phyloP scores from a whole-genome alignment of 2,329 filamentous ascomycete species.

The Fusarium devonianum region DNA sequence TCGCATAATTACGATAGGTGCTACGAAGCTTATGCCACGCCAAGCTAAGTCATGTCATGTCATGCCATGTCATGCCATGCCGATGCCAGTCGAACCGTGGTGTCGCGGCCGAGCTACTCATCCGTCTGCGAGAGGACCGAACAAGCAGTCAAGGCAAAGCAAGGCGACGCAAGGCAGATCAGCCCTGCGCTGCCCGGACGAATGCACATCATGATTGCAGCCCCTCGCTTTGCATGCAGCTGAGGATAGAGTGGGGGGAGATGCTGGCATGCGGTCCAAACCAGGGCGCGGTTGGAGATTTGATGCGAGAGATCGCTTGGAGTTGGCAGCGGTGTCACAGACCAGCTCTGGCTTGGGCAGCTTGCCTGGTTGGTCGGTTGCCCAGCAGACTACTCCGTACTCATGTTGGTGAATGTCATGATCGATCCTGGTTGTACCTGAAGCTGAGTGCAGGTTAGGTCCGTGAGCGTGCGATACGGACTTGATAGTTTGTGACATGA shows the following conservation, averaged over 20 bases:
- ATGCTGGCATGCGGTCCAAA: constrained; percentile 5
- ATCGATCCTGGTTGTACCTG: background rate
- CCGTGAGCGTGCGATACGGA: background rate
- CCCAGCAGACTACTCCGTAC: too few species aligned
- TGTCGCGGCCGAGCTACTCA: background rate
- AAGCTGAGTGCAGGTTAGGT: background rate
- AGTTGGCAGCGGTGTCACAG: constrained; percentile 14
- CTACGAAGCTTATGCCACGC: constrained; percentile 11
- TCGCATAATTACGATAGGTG: background rate
- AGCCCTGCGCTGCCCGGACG: constrained; percentile 13
- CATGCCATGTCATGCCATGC: constrained; percentile 11
- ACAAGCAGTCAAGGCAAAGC: background rate
- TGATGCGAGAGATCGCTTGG: constrained; percentile 2
- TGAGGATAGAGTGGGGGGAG: constrained; percentile 20
- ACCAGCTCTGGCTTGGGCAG: background rate
- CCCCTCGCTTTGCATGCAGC: constrained; percentile 28
- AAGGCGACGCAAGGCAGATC: constrained; percentile 3
- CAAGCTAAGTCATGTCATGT: constrained; percentile 9
- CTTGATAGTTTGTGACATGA: background rate
- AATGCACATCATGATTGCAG: constrained; percentile 38
- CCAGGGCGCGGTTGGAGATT: constrained; percentile 9
- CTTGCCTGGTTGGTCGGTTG: constrained; percentile 1
- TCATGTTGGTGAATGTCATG: background rate
- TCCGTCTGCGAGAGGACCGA: background rate
- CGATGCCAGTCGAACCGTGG: background rate